phyloP scores from a whole-genome alignment of 768 basidiomycete species.

The Mycena albidolilacea region DNA sequence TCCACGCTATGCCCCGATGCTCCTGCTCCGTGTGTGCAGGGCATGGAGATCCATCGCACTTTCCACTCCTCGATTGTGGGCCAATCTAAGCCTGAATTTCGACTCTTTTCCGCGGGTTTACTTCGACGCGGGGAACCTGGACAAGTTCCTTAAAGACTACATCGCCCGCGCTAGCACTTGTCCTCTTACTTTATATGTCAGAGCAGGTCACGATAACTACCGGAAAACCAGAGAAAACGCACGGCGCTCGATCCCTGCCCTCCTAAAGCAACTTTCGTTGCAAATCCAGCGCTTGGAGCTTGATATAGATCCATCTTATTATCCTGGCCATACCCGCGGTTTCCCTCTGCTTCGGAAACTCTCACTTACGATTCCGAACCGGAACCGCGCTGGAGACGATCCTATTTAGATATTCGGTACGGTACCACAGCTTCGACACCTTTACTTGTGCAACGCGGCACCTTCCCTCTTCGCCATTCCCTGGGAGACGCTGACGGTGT shows the following conservation, averaged over 20 bases:
- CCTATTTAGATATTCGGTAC: background rate
- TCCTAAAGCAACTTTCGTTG: background rate
- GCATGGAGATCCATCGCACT: conserved; percentile 16
- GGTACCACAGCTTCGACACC: conserved; percentile 7
- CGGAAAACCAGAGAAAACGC: background rate
- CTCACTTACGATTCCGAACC: background rate
- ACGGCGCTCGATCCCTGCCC: background rate
- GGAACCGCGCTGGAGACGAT: background rate
- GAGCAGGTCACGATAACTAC: too few relatives aligned
- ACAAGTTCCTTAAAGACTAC: background rate
- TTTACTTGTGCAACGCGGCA: background rate
- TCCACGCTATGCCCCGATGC: background rate
- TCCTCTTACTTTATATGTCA: background rate
- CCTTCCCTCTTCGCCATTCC: background rate
- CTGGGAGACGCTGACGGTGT: background rate
- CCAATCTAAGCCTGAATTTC: background rate
- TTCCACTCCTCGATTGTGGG: conserved; percentile 9
- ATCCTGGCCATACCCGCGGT: too few relatives aligned
- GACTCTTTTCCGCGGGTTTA: background rate
- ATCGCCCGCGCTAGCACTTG: background rate
- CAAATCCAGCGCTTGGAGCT: background rate
- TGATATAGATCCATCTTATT: background rate
- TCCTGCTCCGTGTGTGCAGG: conserved; percentile 18
- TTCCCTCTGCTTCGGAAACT: conserved; percentile 13
- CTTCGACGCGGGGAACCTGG: background rate